phyloP scores from a whole-genome alignment of 2,329 filamentous ascomycete species.

The Fusarium citri region DNA sequence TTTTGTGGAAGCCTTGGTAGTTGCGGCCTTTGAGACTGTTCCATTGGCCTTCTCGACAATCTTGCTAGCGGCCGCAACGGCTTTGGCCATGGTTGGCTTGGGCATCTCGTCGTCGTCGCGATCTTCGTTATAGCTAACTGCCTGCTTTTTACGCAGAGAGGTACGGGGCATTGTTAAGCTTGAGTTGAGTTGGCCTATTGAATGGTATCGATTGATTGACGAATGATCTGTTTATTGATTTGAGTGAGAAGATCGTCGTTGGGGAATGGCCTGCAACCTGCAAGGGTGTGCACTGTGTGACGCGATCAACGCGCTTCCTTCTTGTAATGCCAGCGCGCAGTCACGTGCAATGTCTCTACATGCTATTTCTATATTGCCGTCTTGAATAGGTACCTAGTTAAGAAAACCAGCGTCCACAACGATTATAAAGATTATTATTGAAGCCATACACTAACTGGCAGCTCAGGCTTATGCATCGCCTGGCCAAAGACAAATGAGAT shows the following conservation, averaged over 20 bases:
- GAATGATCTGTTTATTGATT: background rate
- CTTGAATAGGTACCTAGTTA: too few relatives aligned
- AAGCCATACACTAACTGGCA: background rate
- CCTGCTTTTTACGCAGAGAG: conserved; percentile 50
- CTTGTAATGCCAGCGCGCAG: conserved; percentile 29
- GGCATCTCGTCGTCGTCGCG: conserved; percentile 38
- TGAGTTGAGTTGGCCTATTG: background rate
- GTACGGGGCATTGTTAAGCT: conserved; percentile 49
- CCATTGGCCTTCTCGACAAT: conserved; percentile 47
- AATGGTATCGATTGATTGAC: background rate
- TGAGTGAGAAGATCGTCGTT: background rate
- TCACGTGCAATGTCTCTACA: conserved; percentile 36
- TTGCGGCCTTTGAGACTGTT: conserved; percentile 34
- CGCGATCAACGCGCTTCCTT: conserved; percentile 40
- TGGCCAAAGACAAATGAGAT: conserved; percentile 4
- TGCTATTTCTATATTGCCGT: background rate
- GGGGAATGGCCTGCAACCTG: background rate
- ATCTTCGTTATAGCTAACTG: conserved; percentile 50
- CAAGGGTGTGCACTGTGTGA: conserved; percentile 13
- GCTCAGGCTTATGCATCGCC: background rate
- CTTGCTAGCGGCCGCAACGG: conserved; percentile 37
- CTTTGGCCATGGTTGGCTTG: conserved; percentile 25
- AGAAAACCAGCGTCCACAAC: background rate
- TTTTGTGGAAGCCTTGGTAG: conserved; percentile 46
- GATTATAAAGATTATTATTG: background rate